Conservation (phyloP, 768 basidiomycete species). For the Glaciozyma antarctica region DNA sequence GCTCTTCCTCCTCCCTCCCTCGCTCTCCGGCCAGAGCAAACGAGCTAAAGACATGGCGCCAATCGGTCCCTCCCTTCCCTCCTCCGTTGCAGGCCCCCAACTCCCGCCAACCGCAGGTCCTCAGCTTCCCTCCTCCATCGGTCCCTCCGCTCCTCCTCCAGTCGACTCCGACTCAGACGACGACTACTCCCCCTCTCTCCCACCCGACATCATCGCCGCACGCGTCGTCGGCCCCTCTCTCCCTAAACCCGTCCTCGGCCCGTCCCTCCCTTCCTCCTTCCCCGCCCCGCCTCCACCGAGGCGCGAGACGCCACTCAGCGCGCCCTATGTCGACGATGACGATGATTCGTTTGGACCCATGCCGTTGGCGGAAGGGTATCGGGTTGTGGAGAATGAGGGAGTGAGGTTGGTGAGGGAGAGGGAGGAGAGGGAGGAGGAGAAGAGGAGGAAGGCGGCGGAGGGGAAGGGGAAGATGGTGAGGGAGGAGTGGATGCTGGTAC, state of each 20-base stretch:
- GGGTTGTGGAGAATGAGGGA: slow-evolving; percentile 48
- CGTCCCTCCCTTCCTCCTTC: slow-evolving; percentile 15
- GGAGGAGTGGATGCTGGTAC: slow-evolving; percentile 97
- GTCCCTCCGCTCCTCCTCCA: not conserved
- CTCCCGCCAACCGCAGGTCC: not conserved
- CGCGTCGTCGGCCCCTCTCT: slow-evolving; percentile 38
- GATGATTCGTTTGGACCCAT: slow-evolving; percentile 79
- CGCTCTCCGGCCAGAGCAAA: not conserved
- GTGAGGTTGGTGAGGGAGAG: slow-evolving; percentile 74
- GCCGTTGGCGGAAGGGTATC: slow-evolving; percentile 47
- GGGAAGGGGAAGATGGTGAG: slow-evolving; percentile 63
- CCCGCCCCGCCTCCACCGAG: not conserved
- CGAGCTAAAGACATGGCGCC: not conserved
- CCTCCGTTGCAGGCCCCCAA: not conserved
- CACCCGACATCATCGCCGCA: slow-evolving; percentile 55
- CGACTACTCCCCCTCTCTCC: slow-evolving; percentile 62
- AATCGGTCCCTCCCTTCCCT: not conserved
- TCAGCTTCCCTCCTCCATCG: not conserved
- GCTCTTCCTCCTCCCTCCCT: not conserved
- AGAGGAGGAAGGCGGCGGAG: slow-evolving; percentile 54
- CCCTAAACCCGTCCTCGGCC: slow-evolving; percentile 16
- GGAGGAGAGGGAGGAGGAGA: slow-evolving; percentile 66
- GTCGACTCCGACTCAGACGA: slow-evolving; percentile 42
- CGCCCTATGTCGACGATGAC: slow-evolving; percentile 43
- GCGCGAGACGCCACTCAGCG: slow-evolving; percentile 14